Evolutionary conservation across 2,329 filamentous ascomycete genomes (phyloP).

Genomic region (Fusarium continuum): DNA sequence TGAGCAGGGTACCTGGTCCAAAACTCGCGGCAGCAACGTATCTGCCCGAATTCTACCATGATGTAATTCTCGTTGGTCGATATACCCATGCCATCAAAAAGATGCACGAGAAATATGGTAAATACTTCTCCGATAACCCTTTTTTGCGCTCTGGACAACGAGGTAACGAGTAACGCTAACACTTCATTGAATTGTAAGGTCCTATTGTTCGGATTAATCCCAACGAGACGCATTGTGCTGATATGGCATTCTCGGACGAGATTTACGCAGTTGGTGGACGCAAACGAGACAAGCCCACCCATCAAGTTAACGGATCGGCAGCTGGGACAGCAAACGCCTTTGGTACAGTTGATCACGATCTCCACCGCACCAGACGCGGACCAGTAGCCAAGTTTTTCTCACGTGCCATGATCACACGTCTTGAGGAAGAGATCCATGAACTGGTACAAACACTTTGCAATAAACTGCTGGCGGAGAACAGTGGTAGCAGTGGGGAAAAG

Average conservation of each 20-base stretch:
- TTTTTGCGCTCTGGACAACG: not conserved
- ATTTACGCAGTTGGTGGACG: conserved; percentile 19
- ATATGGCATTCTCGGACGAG: conserved; percentile 19
- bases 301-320: conserved; percentile 15
- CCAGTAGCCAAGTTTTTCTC: conserved; percentile 20
- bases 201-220: conserved; percentile 15
- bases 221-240: conserved; percentile 9
- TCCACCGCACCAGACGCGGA: conserved; percentile 5
- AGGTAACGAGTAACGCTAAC: fast-evolving
- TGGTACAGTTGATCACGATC: conserved; percentile 6
- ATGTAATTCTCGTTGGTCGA: conserved; percentile 18
- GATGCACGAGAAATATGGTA: conserved; percentile 23
- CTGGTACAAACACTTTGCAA: conserved; percentile 9
- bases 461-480: conserved; percentile 1
- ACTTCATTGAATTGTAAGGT: not conserved
- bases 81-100: conserved; percentile 16
- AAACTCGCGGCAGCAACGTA: conserved; percentile 19
- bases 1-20: conserved; percentile 12
- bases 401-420: conserved; percentile 5
- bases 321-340: conserved; percentile 4
- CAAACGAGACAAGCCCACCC: conserved; percentile 13
- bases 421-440: conserved; percentile 6
- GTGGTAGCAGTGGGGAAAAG: not conserved
- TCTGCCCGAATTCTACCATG: conserved; percentile 18
- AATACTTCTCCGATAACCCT: fast-evolving